phyloP scores from a whole-genome alignment of 1,284 basidiomycete species.

The Earliella scabrosa region DNA sequence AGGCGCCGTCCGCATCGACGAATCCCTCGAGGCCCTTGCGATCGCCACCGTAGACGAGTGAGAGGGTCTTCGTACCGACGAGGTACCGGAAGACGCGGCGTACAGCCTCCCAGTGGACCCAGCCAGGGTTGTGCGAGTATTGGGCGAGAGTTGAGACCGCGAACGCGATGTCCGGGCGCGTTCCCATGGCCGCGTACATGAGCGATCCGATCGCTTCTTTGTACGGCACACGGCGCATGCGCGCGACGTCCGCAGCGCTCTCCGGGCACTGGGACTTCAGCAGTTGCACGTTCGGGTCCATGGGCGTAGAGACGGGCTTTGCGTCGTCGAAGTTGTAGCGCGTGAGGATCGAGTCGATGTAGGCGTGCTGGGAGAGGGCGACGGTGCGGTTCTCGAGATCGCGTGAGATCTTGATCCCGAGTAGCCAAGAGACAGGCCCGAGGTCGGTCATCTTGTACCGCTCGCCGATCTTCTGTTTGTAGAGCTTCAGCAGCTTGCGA shows the following conservation, averaged over 20 bases:
- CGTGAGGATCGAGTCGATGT: constrained; percentile 30
- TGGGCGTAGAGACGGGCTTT: constrained; percentile 19
- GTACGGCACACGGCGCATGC: too few species aligned
- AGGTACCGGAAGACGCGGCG: constrained; percentile 25
- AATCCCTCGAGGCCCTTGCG: not conserved
- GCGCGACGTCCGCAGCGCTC: constrained; percentile 1
- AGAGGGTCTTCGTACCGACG: not conserved
- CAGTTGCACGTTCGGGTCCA: constrained; percentile 15
- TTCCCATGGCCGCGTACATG: too few species aligned
- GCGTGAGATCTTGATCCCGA: constrained; percentile 37
- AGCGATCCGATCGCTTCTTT: too few species aligned
- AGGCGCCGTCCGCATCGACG: too few species aligned
- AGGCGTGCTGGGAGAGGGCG: constrained; percentile 30
- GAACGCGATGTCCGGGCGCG: constrained; percentile 18
- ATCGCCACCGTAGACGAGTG: constrained; percentile 1
- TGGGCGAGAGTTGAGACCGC: constrained; percentile 8
- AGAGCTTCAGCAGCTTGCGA: too few species aligned
- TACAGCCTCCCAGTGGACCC: constrained; percentile 25
- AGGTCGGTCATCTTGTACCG: constrained; percentile 35
- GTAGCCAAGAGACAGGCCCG: constrained; percentile 35
- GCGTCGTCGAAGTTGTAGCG: constrained; percentile 30
- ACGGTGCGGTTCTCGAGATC: constrained; percentile 27
- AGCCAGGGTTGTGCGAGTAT: constrained; percentile 12
- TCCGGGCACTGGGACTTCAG: constrained; percentile 16
- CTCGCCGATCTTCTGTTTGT: constrained; percentile 25